These are phyloP conservation scores for Nyctanthes arbortristis DNA, from an alignment of 257 asterid genomes.

Conservation along the genomic window DNA sequence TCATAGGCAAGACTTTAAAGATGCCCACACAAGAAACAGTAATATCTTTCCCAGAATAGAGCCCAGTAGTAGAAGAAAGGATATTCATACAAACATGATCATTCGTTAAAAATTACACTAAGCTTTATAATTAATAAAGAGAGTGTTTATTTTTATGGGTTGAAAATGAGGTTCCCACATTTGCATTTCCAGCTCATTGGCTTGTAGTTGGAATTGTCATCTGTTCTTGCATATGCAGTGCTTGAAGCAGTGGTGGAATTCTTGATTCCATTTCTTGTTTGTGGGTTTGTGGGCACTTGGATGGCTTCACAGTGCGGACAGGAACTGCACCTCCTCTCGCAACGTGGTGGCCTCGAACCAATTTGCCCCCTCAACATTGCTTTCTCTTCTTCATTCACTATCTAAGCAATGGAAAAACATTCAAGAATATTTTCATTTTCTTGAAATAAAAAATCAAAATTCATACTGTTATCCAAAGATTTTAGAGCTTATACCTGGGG, in stretches of 20 bases:
- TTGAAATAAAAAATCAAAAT: background rate
- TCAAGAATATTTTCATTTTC: background rate
- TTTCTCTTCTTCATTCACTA: conserved; percentile 26
- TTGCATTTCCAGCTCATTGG: conserved; percentile 97
- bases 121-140: background rate
- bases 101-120: background rate
- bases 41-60: conserved; percentile 17
- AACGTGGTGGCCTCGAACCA: conserved; percentile 83
- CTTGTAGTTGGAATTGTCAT: conserved; percentile 61
- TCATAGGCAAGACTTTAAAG: conserved; percentile 24
- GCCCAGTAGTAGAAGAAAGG: too few relatives aligned
- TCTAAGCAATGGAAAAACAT: background rate
- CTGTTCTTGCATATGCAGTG: conserved; percentile 21
- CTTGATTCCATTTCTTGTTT: conserved; percentile 25
- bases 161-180: conserved; percentile 76
- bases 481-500: conserved; percentile 34
- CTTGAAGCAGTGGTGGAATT: conserved; percentile 23
- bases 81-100: too few relatives aligned
- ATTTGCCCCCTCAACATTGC: conserved; percentile 40
- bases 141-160: too few relatives aligned
- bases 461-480: background rate
- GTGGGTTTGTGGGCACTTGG: conserved; percentile 80
- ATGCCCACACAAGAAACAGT: conserved; percentile 24
- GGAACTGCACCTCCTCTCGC: conserved; percentile 57
- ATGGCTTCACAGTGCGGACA: conserved; percentile 77